Evolutionary conservation across 2,329 filamentous ascomycete species (phyloP).

Genomic region (Botrytis sinoallii): DNA sequence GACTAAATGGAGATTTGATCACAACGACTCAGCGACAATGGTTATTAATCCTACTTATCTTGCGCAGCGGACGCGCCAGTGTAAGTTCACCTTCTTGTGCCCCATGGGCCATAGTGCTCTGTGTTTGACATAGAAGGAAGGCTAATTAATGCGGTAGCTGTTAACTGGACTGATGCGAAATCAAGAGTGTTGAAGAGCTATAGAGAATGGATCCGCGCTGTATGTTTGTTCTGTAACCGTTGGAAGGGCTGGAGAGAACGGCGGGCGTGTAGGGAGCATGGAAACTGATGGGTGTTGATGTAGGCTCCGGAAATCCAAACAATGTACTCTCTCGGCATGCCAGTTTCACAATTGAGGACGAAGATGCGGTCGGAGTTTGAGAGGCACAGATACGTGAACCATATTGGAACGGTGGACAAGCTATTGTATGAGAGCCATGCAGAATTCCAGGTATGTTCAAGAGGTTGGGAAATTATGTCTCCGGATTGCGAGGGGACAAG

Average conservation of each 20-base stretch:
- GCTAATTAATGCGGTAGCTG: slow-evolving; percentile 61
- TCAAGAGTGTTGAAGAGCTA: slow-evolving; percentile 84
- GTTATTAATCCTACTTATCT: slow-evolving; percentile 92
- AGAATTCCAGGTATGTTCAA: slow-evolving; percentile 76
- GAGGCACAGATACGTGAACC: slow-evolving; percentile 87
- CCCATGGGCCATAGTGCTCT: background rate
- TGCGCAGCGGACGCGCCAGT: slow-evolving; percentile 74
- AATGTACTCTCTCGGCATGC: slow-evolving; percentile 92
- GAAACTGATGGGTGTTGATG: slow-evolving; percentile 9
- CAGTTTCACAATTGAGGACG: slow-evolving; percentile 82
- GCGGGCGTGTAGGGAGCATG: background rate
- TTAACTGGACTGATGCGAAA: slow-evolving; percentile 86
- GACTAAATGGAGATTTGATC: slow-evolving; percentile 6
- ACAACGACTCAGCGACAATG: slow-evolving; percentile 50
- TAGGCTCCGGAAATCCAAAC: slow-evolving; percentile 95
- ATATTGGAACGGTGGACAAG: slow-evolving; percentile 84
- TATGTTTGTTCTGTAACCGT: slow-evolving; percentile 49
- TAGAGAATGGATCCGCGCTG: slow-evolving; percentile 92
- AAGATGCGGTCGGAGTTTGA: slow-evolving; percentile 97
- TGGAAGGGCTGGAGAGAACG: background rate
- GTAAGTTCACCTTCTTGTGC: slow-evolving; percentile 48
- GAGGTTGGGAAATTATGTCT: background rate
- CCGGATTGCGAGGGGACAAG: background rate
- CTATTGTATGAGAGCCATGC: slow-evolving; percentile 86
- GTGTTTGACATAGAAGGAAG: slow-evolving; percentile 41